Evolutionary conservation across 2,329 filamentous ascomycete species (phyloP).

Genomic region (Ceratocystis huliohia): DNA sequence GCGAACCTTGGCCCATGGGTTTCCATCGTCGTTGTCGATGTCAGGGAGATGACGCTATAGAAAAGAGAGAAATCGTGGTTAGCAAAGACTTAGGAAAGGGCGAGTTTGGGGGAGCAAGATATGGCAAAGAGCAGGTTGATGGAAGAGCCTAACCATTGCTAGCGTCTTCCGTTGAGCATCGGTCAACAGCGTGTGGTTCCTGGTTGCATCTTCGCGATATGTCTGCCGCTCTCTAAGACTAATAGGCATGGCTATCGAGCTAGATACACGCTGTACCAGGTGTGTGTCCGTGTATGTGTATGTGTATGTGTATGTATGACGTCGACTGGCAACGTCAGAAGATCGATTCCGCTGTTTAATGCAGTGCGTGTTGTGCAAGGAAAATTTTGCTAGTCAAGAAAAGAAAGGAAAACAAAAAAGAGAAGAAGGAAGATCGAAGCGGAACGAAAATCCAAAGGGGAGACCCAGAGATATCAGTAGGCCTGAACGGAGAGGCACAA

Average conservation of each 20-base stretch:
- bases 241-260: constrained; percentile 25
- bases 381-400: neutral
- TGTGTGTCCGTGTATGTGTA: neutral
- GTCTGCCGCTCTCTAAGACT: constrained; percentile 28
- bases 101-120: neutral
- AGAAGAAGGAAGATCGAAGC: constrained; percentile 3
- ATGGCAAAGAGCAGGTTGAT: neutral
- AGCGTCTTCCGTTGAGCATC: constrained; percentile 27
- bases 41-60: constrained; percentile 19
- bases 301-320: neutral
- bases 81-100: constrained; percentile 12
- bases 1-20: constrained; percentile 26
- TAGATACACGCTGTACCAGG: neutral
- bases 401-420: neutral
- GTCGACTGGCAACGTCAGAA: neutral
- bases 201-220: constrained; percentile 32
- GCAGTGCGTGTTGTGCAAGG: neutral
- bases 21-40: constrained; percentile 28
- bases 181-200: constrained; percentile 28
- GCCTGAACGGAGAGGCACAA: neutral
- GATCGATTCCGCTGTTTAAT: neutral
- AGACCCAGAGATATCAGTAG: neutral
- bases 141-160: constrained; percentile 20
- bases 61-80: neutral
- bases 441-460: neutral